Base-by-base conservation (phyloP, 2,329 filamentous ascomycete species). In the Rhynchosporium agropyri region DNA sequence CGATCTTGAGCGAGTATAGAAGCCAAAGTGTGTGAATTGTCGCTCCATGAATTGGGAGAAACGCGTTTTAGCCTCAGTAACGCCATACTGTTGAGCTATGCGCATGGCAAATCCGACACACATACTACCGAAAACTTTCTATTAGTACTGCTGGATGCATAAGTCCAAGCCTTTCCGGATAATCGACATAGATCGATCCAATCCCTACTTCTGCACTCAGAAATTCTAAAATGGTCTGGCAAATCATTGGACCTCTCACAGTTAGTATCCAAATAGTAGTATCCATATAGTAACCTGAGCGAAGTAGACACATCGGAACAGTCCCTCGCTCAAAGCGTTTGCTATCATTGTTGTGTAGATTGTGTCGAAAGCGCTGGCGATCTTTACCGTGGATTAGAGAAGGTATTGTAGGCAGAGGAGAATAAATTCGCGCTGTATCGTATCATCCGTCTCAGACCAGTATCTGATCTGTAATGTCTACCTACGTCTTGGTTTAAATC, bases 341-440 rank as follows among this genome's bases (percentile, higher is more conserved):
- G 48, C 28, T 2, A 36, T 31, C 29, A 29, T 50, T 2, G 48
- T 31, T 13, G 48, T 50, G 15, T 50, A 50, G 8, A 31, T 15
- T 31, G 48, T 50, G 29, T 50, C 48, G 48, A 50, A 50, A 50
- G 48, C 48, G 48, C 36, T 50, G 3, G 48, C 48, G 28, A 50
- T 50, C 15, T 50, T 50, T 5, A 50, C 48, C 3, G 48, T 50
- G 29, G 36, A 50, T 7, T 31, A 28, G 29, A 36, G 48, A 6
- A 50, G 29, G 8, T 15, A 50, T 13, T n/a, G 12, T 15, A 50
- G 29, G 48, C 31, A 50, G 9, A 50, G 36, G 12, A 50, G 12
- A 33, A 50, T 50, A 1, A 31, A 50, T 28, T 33, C 28, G 5
- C 48, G 48, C 20, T 50, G 48, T 31, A 36, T 50, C 12, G 36